Conservation (phyloP, 345 rosid genomes). For the Noccaea caerulescens region DNA sequence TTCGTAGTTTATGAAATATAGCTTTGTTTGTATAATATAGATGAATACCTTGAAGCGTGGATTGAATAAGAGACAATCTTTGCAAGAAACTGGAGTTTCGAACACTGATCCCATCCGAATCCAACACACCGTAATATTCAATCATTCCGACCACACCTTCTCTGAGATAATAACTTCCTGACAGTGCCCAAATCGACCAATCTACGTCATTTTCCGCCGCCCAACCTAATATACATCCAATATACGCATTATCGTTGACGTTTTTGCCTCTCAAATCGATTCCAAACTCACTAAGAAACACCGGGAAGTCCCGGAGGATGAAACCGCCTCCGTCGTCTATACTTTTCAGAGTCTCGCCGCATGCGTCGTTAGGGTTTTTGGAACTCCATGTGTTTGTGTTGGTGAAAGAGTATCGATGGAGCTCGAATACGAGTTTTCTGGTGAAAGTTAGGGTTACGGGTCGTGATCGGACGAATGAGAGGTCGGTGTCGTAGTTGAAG, state of each 20-base stretch:
- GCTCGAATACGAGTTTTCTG: constrained; percentile 68
- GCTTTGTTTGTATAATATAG: not conserved
- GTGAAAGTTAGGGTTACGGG: constrained; percentile 61
- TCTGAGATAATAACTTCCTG: constrained; percentile 75
- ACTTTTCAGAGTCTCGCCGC: constrained; percentile 58
- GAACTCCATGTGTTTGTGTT: constrained; percentile 66
- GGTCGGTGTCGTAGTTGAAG: constrained; percentile 65
- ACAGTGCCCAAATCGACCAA: constrained; percentile 80
- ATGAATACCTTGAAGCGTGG: constrained; percentile 61
- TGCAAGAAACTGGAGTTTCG: constrained; percentile 53
- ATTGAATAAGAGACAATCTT: constrained; percentile 59
- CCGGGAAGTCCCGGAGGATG: constrained; percentile 56
- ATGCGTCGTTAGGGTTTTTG: constrained; percentile 73
- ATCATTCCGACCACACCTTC: constrained; percentile 61
- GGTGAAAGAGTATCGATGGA: constrained; percentile 72
- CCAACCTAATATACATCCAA: constrained; percentile 64
- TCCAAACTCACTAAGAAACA: constrained; percentile 77
- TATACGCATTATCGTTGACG: constrained; percentile 64
- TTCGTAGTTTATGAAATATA: not conserved
- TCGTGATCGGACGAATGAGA: constrained; percentile 57
- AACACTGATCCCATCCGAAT: constrained; percentile 58
- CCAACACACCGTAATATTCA: constrained; percentile 68
- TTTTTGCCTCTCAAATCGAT: constrained; percentile 65
- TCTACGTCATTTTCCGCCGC: constrained; percentile 81
- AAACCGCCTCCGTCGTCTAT: constrained; percentile 56